Evolutionary conservation across 352 stramenopile species (phyloP).

Genomic region (Phytophthora pisi): DNA sequence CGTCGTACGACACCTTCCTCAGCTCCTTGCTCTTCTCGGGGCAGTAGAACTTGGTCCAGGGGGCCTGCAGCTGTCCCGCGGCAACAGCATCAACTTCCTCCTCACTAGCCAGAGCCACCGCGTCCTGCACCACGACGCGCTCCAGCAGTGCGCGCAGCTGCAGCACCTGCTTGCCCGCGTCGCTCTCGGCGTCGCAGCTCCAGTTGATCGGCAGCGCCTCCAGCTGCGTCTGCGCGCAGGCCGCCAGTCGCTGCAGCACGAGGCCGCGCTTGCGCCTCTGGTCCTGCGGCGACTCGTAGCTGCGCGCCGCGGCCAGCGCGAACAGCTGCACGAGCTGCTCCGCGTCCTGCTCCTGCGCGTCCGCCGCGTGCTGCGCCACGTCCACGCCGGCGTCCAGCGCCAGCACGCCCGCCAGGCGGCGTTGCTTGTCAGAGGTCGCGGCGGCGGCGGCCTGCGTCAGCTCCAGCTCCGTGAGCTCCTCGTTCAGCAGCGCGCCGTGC

Average conservation of each 20-base stretch:
- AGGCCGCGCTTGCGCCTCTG: conserved; percentile 47
- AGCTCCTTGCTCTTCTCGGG: conserved; percentile 41
- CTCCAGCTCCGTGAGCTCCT: conserved; percentile 62
- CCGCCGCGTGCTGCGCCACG: background rate
- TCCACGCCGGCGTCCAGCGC: conserved; percentile 42
- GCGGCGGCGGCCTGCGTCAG: conserved; percentile 34
- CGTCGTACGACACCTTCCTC: conserved; percentile 38
- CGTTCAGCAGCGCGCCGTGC: conserved; percentile 44
- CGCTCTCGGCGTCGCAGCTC: conserved; percentile 27
- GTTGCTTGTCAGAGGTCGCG: conserved; percentile 20
- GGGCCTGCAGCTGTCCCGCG: conserved; percentile 18
- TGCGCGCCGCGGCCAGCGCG: conserved; percentile 43
- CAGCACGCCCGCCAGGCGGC: conserved; percentile 38
- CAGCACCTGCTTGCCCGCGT: conserved; percentile 39
- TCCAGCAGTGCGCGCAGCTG: conserved; percentile 51
- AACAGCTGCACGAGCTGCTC: conserved; percentile 42
- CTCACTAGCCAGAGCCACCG: conserved; percentile 18
- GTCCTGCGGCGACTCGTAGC: conserved; percentile 42
- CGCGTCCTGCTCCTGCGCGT: conserved; percentile 6
- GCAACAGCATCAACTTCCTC: background rate
- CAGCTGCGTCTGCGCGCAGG: conserved; percentile 24
- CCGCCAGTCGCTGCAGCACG: conserved; percentile 37
- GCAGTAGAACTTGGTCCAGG: conserved; percentile 66
- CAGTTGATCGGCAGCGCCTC: conserved; percentile 37
- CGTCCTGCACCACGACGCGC: conserved; percentile 45